A percentile compares a stretch with the other conserved stretches of the same genome.
Evolutionary conservation across 2,329 filamentous ascomycete genomes (phyloP).

Genomic region (Geosmithia putterillii): DNA sequence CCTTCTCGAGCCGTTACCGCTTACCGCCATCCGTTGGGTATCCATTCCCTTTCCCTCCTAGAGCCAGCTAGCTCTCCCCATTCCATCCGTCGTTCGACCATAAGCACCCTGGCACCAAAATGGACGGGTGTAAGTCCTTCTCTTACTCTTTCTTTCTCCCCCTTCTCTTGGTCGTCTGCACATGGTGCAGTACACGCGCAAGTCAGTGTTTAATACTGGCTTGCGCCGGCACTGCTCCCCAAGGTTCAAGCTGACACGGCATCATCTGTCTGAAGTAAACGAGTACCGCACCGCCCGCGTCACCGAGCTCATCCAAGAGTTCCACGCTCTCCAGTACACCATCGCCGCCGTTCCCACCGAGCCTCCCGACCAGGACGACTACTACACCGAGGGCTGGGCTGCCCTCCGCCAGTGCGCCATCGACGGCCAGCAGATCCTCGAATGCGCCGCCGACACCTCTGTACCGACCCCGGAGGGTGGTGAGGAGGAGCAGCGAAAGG

Average conservation of each 20-base stretch:
- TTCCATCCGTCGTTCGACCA: too few relatives aligned
- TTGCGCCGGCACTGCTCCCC: too few relatives aligned
- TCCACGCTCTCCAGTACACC: constrained; percentile 48
- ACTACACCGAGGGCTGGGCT: constrained; percentile 52
- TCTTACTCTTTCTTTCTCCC: too few relatives aligned
- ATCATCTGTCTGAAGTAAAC: constrained; percentile 40
- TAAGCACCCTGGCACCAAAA: too few relatives aligned
- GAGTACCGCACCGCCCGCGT: constrained; percentile 46
- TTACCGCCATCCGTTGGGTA: too few relatives aligned
- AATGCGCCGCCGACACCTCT: constrained; percentile 49
- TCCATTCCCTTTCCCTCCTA: too few relatives aligned
- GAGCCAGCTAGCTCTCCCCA: too few relatives aligned
- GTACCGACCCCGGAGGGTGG: constrained; percentile 41
- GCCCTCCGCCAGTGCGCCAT: constrained; percentile 48
- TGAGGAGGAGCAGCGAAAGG: constrained; percentile 46
- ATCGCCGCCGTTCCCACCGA: constrained; percentile 45
- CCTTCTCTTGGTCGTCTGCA: too few relatives aligned
- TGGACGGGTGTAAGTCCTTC: too few relatives aligned
- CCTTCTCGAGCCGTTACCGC: too few relatives aligned
- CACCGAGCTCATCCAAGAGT: constrained; percentile 49
- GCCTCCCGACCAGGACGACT: constrained; percentile 43
- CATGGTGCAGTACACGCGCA: too few relatives aligned
- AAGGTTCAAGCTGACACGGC: background rate
- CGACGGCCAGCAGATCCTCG: constrained; percentile 53
- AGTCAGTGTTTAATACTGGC: too few relatives aligned